A percentile compares a stretch with the other conserved stretches of the same genome.
phyloP scores from a whole-genome alignment of 805 yeast genomes.

The Nakazawaea ishiwadae region DNA sequence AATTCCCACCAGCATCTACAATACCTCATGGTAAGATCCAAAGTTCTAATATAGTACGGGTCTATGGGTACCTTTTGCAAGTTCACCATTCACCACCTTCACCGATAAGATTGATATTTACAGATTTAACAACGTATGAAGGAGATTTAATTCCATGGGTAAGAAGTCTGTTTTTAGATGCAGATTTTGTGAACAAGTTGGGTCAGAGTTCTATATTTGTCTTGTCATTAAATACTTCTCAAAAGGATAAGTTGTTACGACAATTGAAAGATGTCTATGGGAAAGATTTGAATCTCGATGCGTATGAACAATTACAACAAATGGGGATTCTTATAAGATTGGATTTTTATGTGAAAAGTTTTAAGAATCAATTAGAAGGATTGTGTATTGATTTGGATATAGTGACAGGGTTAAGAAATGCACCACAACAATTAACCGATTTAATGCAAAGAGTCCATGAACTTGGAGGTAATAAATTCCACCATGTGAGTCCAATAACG shows the following conservation, averaged over 20 bases:
- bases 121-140: conserved; percentile 6
- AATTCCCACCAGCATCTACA: not conserved
- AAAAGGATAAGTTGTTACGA: not conserved
- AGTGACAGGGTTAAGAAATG: not conserved
- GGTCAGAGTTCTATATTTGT: not conserved
- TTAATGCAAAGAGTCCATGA: not conserved
- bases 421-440: not conserved
- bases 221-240: conserved; percentile 1
- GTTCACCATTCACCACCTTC: not conserved
- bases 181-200: not conserved
- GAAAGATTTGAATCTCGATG: not conserved
- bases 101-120: conserved; percentile 2
- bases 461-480: not conserved
- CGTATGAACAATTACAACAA: not conserved
- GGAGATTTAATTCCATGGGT: not conserved
- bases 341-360: conserved; percentile 7
- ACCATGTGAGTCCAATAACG: not conserved
- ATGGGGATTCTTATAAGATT: conserved; percentile 2
- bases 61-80: conserved; percentile 3
- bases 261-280: not conserved
- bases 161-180: not conserved
- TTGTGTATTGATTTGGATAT: conserved; percentile 5
- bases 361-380: conserved; percentile 7
- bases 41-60: conserved; percentile 2
- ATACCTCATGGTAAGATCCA: conserved; percentile 9